A percentile compares a stretch with the other conserved stretches of the same genome.
Conservation (phyloP, 2,329 filamentous ascomycete species). For the Pyricularia pennisetigena region DNA sequence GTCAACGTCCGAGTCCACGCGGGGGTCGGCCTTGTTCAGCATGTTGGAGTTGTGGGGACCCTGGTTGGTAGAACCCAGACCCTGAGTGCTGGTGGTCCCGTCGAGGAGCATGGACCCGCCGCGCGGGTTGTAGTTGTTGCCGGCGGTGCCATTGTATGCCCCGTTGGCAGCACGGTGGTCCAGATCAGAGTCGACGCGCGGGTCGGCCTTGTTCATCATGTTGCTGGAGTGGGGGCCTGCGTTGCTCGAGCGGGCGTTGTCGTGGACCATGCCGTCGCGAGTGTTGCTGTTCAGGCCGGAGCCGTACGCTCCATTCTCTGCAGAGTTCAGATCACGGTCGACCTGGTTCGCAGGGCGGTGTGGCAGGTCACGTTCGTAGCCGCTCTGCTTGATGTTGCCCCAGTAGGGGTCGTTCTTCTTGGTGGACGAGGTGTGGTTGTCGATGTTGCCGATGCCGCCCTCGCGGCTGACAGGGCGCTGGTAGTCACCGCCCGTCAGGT, state of each 20-base stretch:
- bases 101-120: neutral
- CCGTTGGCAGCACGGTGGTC: conserved; percentile 15
- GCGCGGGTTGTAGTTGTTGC: neutral
- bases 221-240: conserved; percentile 30
- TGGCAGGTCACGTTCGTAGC: neutral
- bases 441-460: neutral
- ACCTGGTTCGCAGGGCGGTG: neutral
- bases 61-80: neutral
- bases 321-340: neutral
- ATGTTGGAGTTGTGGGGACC: neutral
- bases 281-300: neutral
- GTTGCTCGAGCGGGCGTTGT: conserved; percentile 19
- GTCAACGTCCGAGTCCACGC: neutral
- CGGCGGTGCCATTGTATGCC: neutral
- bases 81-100: neutral
- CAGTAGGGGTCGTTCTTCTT: conserved; percentile 3
- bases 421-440: neutral
- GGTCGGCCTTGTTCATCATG: conserved; percentile 30
- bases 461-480: neutral
- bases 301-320: neutral
- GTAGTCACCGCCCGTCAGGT: neutral
- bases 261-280: neutral
- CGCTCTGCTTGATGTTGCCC: conserved; percentile 3
- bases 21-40: neutral
- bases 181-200: conserved; percentile 33